Conservation (phyloP, 2,329 filamentous ascomycete species). For the Zymoseptoria pseudotritici region DNA sequence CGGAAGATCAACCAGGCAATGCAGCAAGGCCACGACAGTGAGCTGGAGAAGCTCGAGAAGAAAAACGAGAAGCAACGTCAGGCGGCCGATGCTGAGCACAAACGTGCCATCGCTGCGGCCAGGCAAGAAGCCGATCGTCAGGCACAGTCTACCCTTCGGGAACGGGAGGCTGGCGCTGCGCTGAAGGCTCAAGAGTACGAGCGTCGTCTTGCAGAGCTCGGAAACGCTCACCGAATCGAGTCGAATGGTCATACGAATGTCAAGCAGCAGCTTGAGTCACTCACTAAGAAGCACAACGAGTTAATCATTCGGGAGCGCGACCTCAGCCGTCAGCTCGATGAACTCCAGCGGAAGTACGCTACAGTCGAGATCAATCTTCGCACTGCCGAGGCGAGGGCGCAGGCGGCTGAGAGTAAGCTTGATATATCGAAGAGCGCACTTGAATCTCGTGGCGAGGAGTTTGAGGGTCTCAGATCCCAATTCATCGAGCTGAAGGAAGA, state of each 20-base stretch:
- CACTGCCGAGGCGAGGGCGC: constrained; percentile 10
- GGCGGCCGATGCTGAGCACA: constrained; percentile 29
- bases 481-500: constrained; percentile 23
- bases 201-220: constrained; percentile 23
- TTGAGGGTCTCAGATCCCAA: constrained; percentile 17
- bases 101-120: constrained; percentile 21
- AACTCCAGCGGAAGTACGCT: constrained; percentile 17
- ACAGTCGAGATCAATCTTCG: constrained; percentile 9
- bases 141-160: constrained; percentile 20
- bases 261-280: constrained; percentile 28
- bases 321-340: constrained; percentile 18
- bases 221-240: constrained; percentile 25
- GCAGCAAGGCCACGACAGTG: constrained; percentile 60
- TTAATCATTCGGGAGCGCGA: constrained; percentile 20
- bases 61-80: constrained; percentile 35
- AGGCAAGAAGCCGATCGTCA: constrained; percentile 23
- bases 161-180: constrained; percentile 19
- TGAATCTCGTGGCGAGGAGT: constrained; percentile 38
- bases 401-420: constrained; percentile 12
- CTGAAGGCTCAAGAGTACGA: constrained; percentile 25
- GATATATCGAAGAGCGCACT: constrained; percentile 22
- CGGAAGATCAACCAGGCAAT: constrained; percentile 63
- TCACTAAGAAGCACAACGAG: constrained; percentile 21
- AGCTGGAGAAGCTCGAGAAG: constrained; percentile 39
- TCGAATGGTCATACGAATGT: constrained; percentile 22